Conservation (phyloP, 1,139 yeast genomes). For the Candida pseudocylindracea region DNA sequence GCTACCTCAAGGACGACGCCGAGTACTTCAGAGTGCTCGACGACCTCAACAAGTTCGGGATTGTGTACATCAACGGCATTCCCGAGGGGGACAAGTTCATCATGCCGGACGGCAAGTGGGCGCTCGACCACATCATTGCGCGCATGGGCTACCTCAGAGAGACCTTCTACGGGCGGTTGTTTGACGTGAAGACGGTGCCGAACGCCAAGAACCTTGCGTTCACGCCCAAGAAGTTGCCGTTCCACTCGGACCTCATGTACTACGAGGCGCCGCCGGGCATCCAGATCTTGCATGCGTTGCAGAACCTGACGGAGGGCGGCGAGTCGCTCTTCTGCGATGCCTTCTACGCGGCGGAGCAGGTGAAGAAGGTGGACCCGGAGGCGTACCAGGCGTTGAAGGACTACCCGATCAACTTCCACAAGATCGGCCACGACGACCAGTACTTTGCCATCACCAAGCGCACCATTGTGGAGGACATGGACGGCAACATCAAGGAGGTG, state of each 20-base stretch:
- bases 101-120: too few relatives aligned
- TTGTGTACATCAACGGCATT: too few relatives aligned
- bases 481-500: constrained; percentile 27
- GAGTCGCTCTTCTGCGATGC: constrained; percentile 61
- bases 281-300: constrained; percentile 45
- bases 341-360: constrained; percentile 37
- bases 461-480: constrained; percentile 33
- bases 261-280: constrained; percentile 75
- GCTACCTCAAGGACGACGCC: too few relatives aligned
- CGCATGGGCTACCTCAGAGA: constrained; percentile 43
- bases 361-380: constrained; percentile 29
- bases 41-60: too few relatives aligned
- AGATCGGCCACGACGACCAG: constrained; percentile 38
- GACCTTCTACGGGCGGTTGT: constrained; percentile 55
- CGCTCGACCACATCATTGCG: too few relatives aligned
- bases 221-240: constrained; percentile 41
- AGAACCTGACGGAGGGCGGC: constrained; percentile 45
- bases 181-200: constrained; percentile 39
- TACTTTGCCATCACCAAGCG: constrained; percentile 43
- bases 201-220: constrained; percentile 59
- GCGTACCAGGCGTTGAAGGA: constrained; percentile 42
- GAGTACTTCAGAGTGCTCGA: too few relatives aligned
- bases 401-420: constrained; percentile 53
- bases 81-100: too few relatives aligned
- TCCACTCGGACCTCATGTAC: constrained; percentile 65